phyloP scores from a whole-genome alignment of 2,329 filamentous ascomycete genomes.

The Trichophyton simii region DNA sequence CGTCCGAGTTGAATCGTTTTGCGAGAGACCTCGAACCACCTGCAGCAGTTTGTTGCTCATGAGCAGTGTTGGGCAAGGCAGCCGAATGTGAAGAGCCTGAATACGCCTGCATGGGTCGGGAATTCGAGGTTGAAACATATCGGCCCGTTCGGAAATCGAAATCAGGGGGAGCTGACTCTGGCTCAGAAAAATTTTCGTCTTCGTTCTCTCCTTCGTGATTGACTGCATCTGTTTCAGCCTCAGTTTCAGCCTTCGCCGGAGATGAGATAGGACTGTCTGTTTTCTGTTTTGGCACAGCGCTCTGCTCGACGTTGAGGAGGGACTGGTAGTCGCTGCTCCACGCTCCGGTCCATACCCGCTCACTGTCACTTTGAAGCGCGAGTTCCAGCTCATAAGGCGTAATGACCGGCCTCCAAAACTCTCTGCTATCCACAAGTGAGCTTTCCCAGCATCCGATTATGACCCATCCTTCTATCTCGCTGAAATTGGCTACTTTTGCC shows the following conservation, averaged over 20 bases:
- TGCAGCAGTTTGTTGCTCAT: slow-evolving; percentile 2
- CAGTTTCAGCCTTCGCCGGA: slow-evolving; percentile 10
- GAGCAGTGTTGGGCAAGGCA: background rate
- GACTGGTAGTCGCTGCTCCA: slow-evolving; percentile 82
- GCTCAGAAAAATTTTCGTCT: slow-evolving; percentile 51
- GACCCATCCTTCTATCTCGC: slow-evolving; percentile 91
- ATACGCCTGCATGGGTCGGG: slow-evolving; percentile 37
- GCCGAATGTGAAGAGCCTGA: slow-evolving; percentile 18
- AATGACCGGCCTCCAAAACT: slow-evolving; percentile 77
- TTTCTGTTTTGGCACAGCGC: background rate
- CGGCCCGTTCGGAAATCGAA: slow-evolving; percentile 84
- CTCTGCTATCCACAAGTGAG: slow-evolving; percentile 74
- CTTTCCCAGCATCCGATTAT: slow-evolving; percentile 98
- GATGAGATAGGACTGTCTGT: slow-evolving; percentile 9
- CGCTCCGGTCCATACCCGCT: slow-evolving; percentile 70
- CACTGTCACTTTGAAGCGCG: slow-evolving; percentile 60
- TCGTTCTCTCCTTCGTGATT: slow-evolving; percentile 35
- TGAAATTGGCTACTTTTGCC: slow-evolving; percentile 92
- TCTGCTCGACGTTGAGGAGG: slow-evolving; percentile 38
- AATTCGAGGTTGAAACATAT: slow-evolving; percentile 65
- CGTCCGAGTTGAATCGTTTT: slow-evolving; percentile 53
- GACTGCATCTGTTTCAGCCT: slow-evolving; percentile 14
- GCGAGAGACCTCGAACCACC: slow-evolving; percentile 43
- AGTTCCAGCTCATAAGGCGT: slow-evolving; percentile 89
- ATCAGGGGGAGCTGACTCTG: slow-evolving; percentile 60